A percentile compares a stretch with the other conserved stretches of the same genome.
Conservation (phyloP, 129 eudicot genomes). For the Flaveria robusta region DNA sequence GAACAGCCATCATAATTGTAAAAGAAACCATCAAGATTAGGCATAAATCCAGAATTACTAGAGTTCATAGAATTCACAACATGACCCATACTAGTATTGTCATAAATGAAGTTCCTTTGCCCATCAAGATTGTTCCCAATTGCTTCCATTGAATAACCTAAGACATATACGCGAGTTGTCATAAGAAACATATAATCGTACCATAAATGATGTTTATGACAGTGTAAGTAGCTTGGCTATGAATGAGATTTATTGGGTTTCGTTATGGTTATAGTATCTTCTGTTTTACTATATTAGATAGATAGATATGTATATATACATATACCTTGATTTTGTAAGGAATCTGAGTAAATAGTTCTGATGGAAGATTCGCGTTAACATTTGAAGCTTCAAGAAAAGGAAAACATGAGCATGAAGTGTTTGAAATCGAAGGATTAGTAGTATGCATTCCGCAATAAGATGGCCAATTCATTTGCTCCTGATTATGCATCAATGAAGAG, state of each 20-base stretch:
- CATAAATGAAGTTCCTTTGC: conserved; percentile 8
- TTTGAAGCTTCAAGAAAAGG: conserved; percentile 2
- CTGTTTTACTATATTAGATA: background rate
- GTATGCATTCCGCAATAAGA: background rate
- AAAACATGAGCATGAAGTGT: conserved; percentile 20
- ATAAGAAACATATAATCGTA: background rate
- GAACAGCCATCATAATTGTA: conserved; percentile 22
- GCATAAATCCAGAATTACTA: background rate
- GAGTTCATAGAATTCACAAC: background rate
- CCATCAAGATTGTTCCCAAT: conserved; percentile 6
- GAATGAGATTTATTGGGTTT: no score
- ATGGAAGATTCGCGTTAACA: background rate
- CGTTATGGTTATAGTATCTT: background rate
- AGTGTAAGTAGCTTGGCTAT: background rate
- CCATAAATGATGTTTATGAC: background rate
- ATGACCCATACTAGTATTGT: background rate
- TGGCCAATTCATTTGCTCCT: conserved; percentile 5
- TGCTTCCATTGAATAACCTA: conserved; percentile 27
- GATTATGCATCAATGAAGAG: background rate
- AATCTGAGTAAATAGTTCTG: background rate
- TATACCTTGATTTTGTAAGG: conserved; percentile 32
- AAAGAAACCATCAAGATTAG: conserved; percentile 10
- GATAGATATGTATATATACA: background rate
- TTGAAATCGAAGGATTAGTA: conserved; percentile 22
- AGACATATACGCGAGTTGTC: background rate